Conservation (phyloP, 192 early-diverging fungal species). For the Backusella parvicylindrica region DNA sequence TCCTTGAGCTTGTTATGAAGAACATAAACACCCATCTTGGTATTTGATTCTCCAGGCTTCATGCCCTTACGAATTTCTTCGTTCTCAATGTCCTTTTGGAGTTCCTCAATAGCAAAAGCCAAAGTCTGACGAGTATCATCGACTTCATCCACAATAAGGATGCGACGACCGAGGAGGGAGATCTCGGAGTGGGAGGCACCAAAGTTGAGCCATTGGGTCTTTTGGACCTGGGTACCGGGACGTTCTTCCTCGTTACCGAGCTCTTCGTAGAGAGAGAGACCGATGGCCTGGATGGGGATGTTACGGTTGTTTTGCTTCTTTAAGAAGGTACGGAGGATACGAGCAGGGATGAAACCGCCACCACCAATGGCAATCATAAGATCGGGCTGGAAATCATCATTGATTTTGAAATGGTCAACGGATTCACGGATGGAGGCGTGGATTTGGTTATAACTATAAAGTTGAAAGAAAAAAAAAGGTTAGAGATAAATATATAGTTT, state of each 20-base stretch:
- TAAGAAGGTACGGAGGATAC: slow-evolving; percentile 71
- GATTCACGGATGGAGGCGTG: slow-evolving; percentile 56
- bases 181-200: slow-evolving; percentile 57
- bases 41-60: slow-evolving; percentile 18
- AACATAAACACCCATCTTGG: slow-evolving; percentile 72
- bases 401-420: slow-evolving; percentile 52
- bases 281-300: slow-evolving; percentile 77
- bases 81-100: slow-evolving; percentile 62
- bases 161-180: slow-evolving; percentile 63
- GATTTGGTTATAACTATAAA: slow-evolving; percentile 56
- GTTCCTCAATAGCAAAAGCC: slow-evolving; percentile 68
- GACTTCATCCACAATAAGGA: slow-evolving; percentile 78
- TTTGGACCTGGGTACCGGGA: slow-evolving; percentile 60
- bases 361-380: slow-evolving; percentile 75
- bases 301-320: slow-evolving; percentile 65
- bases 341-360: slow-evolving; percentile 77
- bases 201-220: slow-evolving; percentile 83
- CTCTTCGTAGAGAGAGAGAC: slow-evolving; percentile 75
- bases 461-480: not conserved
- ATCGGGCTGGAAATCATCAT: slow-evolving; percentile 65
- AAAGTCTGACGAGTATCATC: slow-evolving; percentile 75
- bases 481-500: not conserved
- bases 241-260: slow-evolving; percentile 36
- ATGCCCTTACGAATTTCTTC: slow-evolving; percentile 22
- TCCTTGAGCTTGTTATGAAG: slow-evolving; percentile 78